Evolutionary conservation across 495 filamentous ascomycete species (phyloP).

Genomic region (Penicillium steckii): DNA sequence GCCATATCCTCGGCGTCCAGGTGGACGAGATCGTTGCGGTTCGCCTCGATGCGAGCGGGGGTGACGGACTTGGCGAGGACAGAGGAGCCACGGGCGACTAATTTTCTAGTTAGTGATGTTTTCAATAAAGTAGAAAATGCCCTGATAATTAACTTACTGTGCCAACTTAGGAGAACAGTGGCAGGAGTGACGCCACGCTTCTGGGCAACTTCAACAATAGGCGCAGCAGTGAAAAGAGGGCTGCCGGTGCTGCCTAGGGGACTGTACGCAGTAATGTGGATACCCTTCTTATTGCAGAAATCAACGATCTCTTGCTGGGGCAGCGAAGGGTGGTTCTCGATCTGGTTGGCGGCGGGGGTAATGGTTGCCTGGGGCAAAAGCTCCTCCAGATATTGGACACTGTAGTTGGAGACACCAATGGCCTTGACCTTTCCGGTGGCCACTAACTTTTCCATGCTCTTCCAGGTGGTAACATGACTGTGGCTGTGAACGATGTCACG

Average conservation of each 20-base stretch:
- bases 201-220: slow-evolving; percentile 66
- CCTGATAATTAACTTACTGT: slow-evolving; percentile 52
- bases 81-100: slow-evolving; percentile 68
- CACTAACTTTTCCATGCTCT: slow-evolving; percentile 73
- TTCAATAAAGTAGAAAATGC: background rate
- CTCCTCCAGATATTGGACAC: slow-evolving; percentile 67
- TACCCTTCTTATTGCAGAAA: slow-evolving; percentile 68
- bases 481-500: slow-evolving; percentile 65
- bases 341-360: slow-evolving; percentile 84
- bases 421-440: slow-evolving; percentile 66
- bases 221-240: slow-evolving; percentile 66
- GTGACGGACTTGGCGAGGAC: slow-evolving; percentile 81
- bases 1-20: slow-evolving; percentile 66
- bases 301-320: slow-evolving; percentile 85
- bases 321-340: slow-evolving; percentile 78
- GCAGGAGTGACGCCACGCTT: slow-evolving; percentile 63
- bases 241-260: slow-evolving; percentile 77
- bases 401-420: slow-evolving; percentile 86
- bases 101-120: background rate
- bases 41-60: slow-evolving; percentile 70
- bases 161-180: slow-evolving; percentile 71
- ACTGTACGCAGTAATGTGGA: slow-evolving; percentile 74
- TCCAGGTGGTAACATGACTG: slow-evolving; percentile 74
- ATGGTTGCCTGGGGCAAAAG: slow-evolving; percentile 64
- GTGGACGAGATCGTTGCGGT: slow-evolving; percentile 61